Evolutionary conservation across 2,329 filamentous ascomycete genomes (phyloP).

Genomic region (Diaporthe helianthi): DNA sequence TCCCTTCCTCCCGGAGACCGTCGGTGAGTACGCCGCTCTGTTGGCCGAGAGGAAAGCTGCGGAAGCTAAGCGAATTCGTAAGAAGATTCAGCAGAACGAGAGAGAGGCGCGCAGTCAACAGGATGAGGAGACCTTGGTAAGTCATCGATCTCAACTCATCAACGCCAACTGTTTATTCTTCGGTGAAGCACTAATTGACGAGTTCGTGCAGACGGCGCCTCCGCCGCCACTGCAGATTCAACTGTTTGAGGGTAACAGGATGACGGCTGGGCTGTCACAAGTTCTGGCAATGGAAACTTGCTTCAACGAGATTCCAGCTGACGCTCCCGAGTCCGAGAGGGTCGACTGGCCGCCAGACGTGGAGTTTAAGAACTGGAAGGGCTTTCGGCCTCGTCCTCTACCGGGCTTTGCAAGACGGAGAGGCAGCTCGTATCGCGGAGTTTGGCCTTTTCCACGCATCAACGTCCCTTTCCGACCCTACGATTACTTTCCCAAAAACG

Average conservation of each 20-base stretch:
- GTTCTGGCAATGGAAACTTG: constrained; percentile 22
- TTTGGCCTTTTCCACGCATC: constrained; percentile 12
- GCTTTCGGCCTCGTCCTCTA: neutral
- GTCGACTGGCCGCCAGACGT: constrained; percentile 16
- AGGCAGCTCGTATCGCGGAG: neutral
- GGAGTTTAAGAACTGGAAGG: constrained; percentile 14
- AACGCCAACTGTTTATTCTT: neutral
- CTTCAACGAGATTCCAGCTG: constrained; percentile 18
- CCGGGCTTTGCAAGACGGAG: neutral
- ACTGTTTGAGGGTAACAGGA: neutral
- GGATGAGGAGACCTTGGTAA: neutral
- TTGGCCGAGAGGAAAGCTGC: constrained; percentile 18
- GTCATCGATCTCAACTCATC: neutral
- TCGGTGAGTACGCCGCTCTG: constrained; percentile 20
- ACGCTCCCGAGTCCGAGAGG: neutral
- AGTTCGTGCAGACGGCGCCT: neutral
- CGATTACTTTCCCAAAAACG: neutral
- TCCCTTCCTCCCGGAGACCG: constrained; percentile 18
- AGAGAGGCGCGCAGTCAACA: neutral
- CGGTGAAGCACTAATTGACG: constrained; percentile 12
- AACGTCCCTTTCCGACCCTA: constrained; percentile 1
- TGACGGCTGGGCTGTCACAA: neutral
- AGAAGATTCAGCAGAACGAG: constrained; percentile 27
- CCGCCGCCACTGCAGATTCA: neutral
- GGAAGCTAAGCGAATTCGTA: constrained; percentile 18